These are phyloP conservation scores for Nigrospora oryzae DNA, from an alignment of 2,329 filamentous ascomycete species.

Conservation along the genomic window DNA sequence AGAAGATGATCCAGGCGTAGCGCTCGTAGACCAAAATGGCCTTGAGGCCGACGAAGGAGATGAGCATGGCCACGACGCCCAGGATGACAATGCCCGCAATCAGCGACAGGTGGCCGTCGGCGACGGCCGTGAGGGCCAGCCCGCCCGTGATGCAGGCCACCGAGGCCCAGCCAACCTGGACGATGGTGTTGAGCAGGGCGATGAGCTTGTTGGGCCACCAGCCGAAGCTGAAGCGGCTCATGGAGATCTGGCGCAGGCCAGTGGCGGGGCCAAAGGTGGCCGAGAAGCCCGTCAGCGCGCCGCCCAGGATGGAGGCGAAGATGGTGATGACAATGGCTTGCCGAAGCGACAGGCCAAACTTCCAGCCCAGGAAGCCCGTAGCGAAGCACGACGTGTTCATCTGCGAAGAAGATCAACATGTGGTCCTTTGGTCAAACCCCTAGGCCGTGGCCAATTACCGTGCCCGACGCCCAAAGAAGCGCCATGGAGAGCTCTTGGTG, in stretches of 20 bases:
- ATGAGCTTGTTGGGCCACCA: constrained; percentile 43
- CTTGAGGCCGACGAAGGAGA: constrained; percentile 43
- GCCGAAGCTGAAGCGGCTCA: constrained; percentile 39
- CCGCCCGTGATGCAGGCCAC: constrained; percentile 44
- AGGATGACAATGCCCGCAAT: constrained; percentile 46
- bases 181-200: constrained; percentile 38
- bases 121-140: constrained; percentile 35
- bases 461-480: constrained; percentile 41
- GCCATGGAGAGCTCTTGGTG: constrained; percentile 30
- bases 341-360: constrained; percentile 35
- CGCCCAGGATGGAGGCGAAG: constrained; percentile 35
- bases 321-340: constrained; percentile 35
- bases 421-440: no score
- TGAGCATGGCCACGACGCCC: constrained; percentile 35
- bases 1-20: constrained; percentile 38
- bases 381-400: constrained; percentile 43
- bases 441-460: constrained; percentile 5
- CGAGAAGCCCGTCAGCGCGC: constrained; percentile 34
- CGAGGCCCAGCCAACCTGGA: constrained; percentile 41
- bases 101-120: constrained; percentile 32
- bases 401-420: no score
- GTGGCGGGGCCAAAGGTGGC: constrained; percentile 40
- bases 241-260: constrained; percentile 41
- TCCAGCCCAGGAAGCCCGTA: constrained; percentile 40
- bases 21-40: constrained; percentile 40